Percentiles rank a stretch among this genome's conserved stretches.
phyloP scores from a whole-genome alignment of 2,329 filamentous ascomycete genomes.

The Colletotrichum cereale region DNA sequence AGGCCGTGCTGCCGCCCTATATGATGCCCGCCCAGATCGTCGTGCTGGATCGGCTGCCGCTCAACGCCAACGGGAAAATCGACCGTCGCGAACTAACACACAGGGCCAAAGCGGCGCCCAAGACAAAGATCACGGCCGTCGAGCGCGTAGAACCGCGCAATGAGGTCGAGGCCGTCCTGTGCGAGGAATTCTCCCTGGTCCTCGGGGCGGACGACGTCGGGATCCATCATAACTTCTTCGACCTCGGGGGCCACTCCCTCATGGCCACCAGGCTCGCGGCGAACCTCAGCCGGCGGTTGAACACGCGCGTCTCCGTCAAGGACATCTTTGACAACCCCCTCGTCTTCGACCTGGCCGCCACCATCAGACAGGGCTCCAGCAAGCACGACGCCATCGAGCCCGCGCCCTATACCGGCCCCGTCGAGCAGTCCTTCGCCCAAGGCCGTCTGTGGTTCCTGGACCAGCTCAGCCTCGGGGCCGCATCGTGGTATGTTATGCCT shows the following conservation, averaged over 20 bases:
- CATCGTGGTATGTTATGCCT: constrained; percentile 7
- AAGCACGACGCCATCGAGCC: not conserved
- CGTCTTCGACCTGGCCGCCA: constrained; percentile 21
- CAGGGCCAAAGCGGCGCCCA: constrained; percentile 33
- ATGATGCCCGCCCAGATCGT: constrained; percentile 46
- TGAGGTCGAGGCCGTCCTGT: constrained; percentile 31
- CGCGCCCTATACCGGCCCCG: not conserved
- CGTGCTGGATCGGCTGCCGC: constrained; percentile 44
- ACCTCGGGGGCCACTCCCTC: constrained; percentile 41
- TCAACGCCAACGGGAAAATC: constrained; percentile 45
- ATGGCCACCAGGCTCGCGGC: constrained; percentile 29
- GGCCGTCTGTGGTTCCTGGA: constrained; percentile 19
- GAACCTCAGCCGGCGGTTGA: constrained; percentile 19
- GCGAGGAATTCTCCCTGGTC: constrained; percentile 30
- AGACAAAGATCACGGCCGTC: not conserved
- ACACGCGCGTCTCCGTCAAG: constrained; percentile 22
- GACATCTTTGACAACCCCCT: constrained; percentile 35
- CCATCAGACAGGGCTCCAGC: not conserved
- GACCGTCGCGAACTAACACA: constrained; percentile 40
- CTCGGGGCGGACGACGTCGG: constrained; percentile 29
- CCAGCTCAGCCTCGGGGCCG: not conserved
- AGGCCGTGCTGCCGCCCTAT: constrained; percentile 43
- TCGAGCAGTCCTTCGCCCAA: constrained; percentile 14
- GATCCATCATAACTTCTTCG: constrained; percentile 40
- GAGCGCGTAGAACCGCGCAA: constrained; percentile 16